Percentiles rank a stretch among this genome's conserved stretches.
Evolutionary conservation across 306 rosid genomes (phyloP).

Genomic region (Canavalia ensiformis): DNA sequence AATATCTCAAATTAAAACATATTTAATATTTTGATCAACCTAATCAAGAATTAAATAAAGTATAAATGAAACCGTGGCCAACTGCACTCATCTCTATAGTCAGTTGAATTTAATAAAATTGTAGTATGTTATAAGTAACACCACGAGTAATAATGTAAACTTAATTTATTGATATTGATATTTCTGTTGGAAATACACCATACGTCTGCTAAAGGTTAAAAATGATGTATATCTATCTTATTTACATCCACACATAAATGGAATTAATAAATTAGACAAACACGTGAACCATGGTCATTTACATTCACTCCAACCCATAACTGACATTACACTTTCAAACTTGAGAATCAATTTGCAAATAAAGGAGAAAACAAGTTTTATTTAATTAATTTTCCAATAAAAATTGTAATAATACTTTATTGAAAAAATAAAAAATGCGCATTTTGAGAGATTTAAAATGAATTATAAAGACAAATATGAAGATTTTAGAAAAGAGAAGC

Average conservation of each 20-base stretch:
- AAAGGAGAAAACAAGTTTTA: not conserved
- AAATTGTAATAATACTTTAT: no score
- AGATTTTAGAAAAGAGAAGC: no score
- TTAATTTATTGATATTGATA: not conserved
- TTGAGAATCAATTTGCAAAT: not conserved
- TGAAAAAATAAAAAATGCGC: no score
- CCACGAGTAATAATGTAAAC: not conserved
- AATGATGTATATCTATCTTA: not conserved
- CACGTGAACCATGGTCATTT: conserved; percentile 7
- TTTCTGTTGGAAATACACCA: not conserved
- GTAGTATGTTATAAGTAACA: not conserved
- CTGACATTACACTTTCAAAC: not conserved
- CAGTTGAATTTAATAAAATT: not conserved
- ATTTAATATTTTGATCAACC: not conserved
- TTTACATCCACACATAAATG: not conserved
- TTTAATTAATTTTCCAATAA: no score
- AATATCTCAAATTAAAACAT: not conserved
- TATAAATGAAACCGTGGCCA: not conserved
- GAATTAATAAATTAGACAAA: not conserved
- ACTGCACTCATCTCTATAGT: not conserved
- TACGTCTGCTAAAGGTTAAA: not conserved
- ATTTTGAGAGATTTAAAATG: no score
- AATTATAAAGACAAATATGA: no score
- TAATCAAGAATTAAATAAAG: not conserved
- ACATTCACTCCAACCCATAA: not conserved